Percentiles rank a stretch among this genome's conserved stretches.
Conservation (phyloP, 1,139 yeast species). For the Pichia norvegensis region DNA sequence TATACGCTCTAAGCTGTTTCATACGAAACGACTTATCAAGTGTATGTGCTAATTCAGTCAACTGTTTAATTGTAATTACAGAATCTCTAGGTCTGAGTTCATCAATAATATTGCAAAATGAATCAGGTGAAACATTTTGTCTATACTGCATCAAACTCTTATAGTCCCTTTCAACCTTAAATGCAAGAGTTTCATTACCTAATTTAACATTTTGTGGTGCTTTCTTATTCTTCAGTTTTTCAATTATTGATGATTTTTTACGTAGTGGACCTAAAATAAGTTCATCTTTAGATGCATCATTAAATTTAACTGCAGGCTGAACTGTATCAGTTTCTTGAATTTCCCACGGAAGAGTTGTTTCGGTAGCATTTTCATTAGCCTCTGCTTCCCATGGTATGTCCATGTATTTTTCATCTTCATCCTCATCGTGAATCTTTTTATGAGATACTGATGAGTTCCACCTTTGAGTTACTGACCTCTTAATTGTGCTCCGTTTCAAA, state of each 20-base stretch:
- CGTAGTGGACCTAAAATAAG: slow-evolving; percentile 20
- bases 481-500: neutral
- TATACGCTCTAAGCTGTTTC: slow-evolving; percentile 29
- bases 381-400: slow-evolving; percentile 4
- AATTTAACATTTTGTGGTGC: neutral
- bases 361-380: neutral
- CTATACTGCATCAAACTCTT: slow-evolving; percentile 30
- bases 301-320: neutral
- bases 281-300: slow-evolving; percentile 14
- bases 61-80: slow-evolving; percentile 27
- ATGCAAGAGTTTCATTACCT: neutral
- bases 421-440: neutral
- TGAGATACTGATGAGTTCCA: neutral
- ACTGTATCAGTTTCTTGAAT: neutral
- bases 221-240: slow-evolving; percentile 8
- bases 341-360: neutral
- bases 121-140: slow-evolving; percentile 25
- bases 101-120: slow-evolving; percentile 28
- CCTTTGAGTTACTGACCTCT: neutral
- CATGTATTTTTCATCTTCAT: neutral
- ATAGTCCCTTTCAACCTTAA: slow-evolving; percentile 26
- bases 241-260: slow-evolving; percentile 12
- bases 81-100: slow-evolving; percentile 27
- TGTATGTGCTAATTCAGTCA: slow-evolving; percentile 26
- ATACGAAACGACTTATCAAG: slow-evolving; percentile 27